phyloP scores from a whole-genome alignment of 441 rosid species.

The Arabidopsis lyrata region DNA sequence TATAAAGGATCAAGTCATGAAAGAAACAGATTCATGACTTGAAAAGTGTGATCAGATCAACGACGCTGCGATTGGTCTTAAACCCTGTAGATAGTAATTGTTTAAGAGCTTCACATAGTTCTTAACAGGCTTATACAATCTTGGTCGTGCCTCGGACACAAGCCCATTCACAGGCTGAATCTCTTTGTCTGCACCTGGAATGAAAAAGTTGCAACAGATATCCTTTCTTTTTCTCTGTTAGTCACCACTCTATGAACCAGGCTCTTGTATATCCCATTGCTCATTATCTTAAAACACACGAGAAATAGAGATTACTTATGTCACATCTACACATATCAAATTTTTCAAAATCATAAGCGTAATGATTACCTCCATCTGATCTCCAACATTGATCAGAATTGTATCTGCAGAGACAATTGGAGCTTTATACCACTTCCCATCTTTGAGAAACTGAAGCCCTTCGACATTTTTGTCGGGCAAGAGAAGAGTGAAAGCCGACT shows the following conservation, averaged over 20 bases:
- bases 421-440: slow-evolving; percentile 59
- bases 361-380: slow-evolving; percentile 62
- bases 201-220: slow-evolving; percentile 61
- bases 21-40: slow-evolving; percentile 9
- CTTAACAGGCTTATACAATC: slow-evolving; percentile 52
- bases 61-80: slow-evolving; percentile 55
- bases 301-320: neutral
- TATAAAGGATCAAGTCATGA: too few relatives aligned
- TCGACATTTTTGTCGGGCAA: slow-evolving; percentile 74
- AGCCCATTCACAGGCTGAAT: slow-evolving; percentile 56
- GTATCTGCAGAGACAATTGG: slow-evolving; percentile 58
- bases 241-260: slow-evolving; percentile 50
- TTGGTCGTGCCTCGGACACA: slow-evolving; percentile 49
- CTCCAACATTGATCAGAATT: slow-evolving; percentile 71
- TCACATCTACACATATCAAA: neutral
- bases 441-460: slow-evolving; percentile 76
- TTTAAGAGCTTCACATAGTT: slow-evolving; percentile 52
- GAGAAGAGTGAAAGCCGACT: slow-evolving; percentile 66
- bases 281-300: slow-evolving; percentile 55
- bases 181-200: slow-evolving; percentile 53
- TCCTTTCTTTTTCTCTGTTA: slow-evolving; percentile 55
- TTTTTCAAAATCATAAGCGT: neutral
- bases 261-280: slow-evolving; percentile 59
- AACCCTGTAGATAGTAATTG: slow-evolving; percentile 55
- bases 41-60: slow-evolving; percentile 18